Base-by-base conservation (phyloP, 331 rosid genomes). In the Pyracantha coccinea region DNA sequence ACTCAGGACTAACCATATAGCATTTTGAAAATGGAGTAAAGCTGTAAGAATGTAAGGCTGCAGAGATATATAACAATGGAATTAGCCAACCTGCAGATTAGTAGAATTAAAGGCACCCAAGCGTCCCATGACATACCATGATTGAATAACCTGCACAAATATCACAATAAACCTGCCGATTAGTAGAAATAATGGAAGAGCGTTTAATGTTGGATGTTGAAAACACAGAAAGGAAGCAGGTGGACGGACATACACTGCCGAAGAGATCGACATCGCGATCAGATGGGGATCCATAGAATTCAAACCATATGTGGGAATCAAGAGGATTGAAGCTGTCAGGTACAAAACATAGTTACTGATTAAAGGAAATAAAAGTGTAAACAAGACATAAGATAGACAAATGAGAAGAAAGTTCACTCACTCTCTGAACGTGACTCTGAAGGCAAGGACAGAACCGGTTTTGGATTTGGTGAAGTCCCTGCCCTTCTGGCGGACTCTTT, bases 401-500 rank as follows among this genome's bases (percentile, higher is more conserved):
- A 33, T 32, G 33, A 52, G 66, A 38, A 41, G 57, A 12, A 69
- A 23, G 31, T 81, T 86, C 7, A 47, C 53, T 47, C 53, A 93
- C 98, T 94, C 92, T 94, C 99, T 86, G 78, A 94, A 94, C 85
- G 80, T 81, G 89, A 94, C 98, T 94, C 91, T 94, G 95, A 83
- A 85, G 82, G 98, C 91, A 81, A 92, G 85, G 24, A 92, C 79
- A 28, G 96, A 94, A 79, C 97, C 99, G 20, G 97, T 88, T 80
- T 92, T 83, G 14, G 99, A 94, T 81, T 86, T 92, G 9, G 61
- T 52, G 75, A 94, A 86, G 72, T 94, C 93, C 81, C 68, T 85
- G 33, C 96, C 99, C 84, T 92, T 92, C 75, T 45, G 80, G 75
- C 95, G 89, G 50, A 92, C 88, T 79, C 99, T 87, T 50, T 94